These are phyloP conservation scores for Syzygium aromaticum DNA, from an alignment of 345 rosid species.

Conservation along the genomic window DNA sequence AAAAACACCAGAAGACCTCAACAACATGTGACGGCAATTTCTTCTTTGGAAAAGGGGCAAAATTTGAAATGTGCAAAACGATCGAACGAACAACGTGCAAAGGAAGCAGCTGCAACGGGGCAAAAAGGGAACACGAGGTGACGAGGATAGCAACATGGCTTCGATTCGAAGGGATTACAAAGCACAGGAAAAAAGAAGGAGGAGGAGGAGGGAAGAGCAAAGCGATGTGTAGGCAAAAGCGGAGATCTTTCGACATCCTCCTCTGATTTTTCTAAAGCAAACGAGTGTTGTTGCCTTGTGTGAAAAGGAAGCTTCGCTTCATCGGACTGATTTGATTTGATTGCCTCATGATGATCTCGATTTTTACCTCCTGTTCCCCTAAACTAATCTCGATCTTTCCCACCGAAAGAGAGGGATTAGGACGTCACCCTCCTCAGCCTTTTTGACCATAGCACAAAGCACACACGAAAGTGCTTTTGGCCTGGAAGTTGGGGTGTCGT, in stretches of 20 bases:
- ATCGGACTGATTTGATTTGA: not conserved
- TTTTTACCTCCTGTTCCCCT: not conserved
- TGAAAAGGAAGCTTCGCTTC: not conserved
- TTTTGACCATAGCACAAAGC: not conserved
- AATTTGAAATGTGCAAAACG: not conserved
- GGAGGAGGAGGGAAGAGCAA: not conserved
- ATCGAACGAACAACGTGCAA: not conserved
- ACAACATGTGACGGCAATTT: not conserved
- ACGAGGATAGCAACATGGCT: not conserved
- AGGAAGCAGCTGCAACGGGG: not conserved
- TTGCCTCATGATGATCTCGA: not conserved
- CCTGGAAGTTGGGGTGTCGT: not conserved
- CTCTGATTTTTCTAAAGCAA: not conserved
- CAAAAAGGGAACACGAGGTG: not conserved
- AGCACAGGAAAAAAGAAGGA: not conserved
- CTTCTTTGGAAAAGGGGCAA: not conserved
- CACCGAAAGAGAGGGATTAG: not conserved
- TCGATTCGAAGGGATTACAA: not conserved
- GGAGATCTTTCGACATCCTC: not conserved
- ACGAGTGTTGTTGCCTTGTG: not conserved
- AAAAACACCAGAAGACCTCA: not conserved
- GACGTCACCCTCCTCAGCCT: not conserved
- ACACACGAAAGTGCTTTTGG: not conserved
- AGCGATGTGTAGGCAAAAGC: not conserved
- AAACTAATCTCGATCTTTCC: not conserved